phyloP scores from a whole-genome alignment of 1,284 basidiomycete genomes.

The Meira miltonrushii region DNA sequence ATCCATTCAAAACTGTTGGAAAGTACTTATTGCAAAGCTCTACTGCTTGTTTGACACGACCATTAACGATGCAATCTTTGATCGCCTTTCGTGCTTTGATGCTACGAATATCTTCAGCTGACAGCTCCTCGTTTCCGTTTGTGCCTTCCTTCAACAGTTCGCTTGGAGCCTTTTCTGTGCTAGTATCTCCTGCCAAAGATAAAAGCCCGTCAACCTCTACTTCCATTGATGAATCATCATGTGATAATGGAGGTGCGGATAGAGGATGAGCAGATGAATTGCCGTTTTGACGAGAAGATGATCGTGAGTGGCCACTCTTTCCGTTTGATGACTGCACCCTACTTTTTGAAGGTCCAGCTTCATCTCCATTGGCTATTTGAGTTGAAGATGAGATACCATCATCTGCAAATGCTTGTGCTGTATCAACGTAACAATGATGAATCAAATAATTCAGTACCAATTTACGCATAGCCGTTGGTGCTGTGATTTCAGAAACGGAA shows the following conservation, averaged over 20 bases:
- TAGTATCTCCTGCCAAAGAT: conserved; percentile 18
- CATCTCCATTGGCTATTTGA: background rate
- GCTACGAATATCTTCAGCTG: conserved; percentile 9
- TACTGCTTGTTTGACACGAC: conserved; percentile 66
- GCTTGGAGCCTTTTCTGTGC: conserved; percentile 18
- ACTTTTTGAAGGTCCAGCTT: background rate
- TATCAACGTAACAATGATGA: conserved; percentile 66
- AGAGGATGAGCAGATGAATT: conserved; percentile 22
- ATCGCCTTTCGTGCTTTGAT: conserved; percentile 12
- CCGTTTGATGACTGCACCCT: background rate
- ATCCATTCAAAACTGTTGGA: conserved; percentile 37
- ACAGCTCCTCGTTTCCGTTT: conserved; percentile 6
- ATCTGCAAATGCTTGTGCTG: conserved; percentile 66
- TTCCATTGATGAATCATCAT: conserved; percentile 39
- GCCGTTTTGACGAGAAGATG: conserved; percentile 1
- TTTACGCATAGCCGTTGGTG: conserved; percentile 51
- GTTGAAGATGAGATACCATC: conserved; percentile 57
- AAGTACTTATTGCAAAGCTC: conserved; percentile 59
- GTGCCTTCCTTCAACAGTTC: background rate
- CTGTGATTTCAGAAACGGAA: conserved; percentile 1
- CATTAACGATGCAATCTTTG: conserved; percentile 61
- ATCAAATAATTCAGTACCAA: conserved; percentile 75
- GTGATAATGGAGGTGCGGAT: conserved; percentile 34
- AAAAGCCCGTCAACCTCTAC: conserved; percentile 37
- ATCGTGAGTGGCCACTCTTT: background rate